These are phyloP conservation scores for Sclerotiophoma versabilis DNA, from an alignment of 2,329 filamentous ascomycete genomes.

Conservation along the genomic window DNA sequence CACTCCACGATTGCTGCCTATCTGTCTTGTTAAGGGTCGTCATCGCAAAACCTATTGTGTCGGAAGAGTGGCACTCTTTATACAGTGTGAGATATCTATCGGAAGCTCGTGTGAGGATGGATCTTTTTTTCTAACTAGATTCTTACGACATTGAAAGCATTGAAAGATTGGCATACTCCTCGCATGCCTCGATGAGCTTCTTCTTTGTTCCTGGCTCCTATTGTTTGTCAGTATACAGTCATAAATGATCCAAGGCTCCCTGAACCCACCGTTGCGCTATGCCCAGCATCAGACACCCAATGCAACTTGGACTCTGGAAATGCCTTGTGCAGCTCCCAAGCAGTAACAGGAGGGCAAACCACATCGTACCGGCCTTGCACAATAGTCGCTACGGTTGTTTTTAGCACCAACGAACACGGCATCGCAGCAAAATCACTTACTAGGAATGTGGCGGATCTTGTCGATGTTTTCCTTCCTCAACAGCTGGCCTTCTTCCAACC, in stretches of 20 bases:
- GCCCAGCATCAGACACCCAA: conserved; percentile 45
- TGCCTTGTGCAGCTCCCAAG: conserved; percentile 54
- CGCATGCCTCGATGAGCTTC: conserved; percentile 33
- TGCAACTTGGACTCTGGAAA: conserved; percentile 45
- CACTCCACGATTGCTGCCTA: too few relatives aligned
- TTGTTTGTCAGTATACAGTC: background rate
- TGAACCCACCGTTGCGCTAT: conserved; percentile 34
- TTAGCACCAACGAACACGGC: background rate
- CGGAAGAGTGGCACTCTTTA: too few relatives aligned
- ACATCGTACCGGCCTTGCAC: conserved; percentile 58
- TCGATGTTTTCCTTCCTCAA: conserved; percentile 43
- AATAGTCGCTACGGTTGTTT: conserved; percentile 38
- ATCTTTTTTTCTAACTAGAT: too few relatives aligned
- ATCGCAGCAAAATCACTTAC: conserved; percentile 5
- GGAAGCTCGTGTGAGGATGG: too few relatives aligned
- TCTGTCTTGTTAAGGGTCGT: too few relatives aligned
- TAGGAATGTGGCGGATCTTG: conserved; percentile 48
- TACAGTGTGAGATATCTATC: too few relatives aligned
- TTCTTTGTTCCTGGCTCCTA: conserved; percentile 37
- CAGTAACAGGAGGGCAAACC: conserved; percentile 54
- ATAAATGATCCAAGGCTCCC: too few relatives aligned
- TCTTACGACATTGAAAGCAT: too few relatives aligned
- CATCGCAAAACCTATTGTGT: too few relatives aligned
- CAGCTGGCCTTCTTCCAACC: conserved; percentile 53
- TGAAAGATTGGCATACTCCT: conserved; percentile 29